Evolutionary conservation across 2,329 filamentous ascomycete genomes (phyloP).

Genomic region (Colletotrichum caudatum): DNA sequence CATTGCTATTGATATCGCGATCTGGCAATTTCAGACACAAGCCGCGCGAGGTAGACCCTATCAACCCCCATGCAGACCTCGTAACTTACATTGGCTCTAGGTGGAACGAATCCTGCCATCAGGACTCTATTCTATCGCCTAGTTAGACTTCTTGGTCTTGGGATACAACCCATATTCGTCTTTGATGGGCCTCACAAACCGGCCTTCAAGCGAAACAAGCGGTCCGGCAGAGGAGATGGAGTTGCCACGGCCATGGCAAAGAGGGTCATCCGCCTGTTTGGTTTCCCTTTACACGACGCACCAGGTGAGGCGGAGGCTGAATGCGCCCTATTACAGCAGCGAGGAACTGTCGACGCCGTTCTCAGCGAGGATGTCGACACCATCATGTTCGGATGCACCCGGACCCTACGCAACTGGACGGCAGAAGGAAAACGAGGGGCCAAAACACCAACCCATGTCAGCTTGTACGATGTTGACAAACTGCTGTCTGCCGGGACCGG

Average conservation of each 20-base stretch:
- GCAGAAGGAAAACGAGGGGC: slow-evolving; percentile 73
- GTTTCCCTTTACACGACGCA: slow-evolving; percentile 85
- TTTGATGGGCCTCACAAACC: slow-evolving; percentile 91
- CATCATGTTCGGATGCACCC: slow-evolving; percentile 92
- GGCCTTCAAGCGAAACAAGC: slow-evolving; percentile 88
- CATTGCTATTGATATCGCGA: slow-evolving; percentile 92
- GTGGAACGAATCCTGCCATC: slow-evolving; percentile 89
- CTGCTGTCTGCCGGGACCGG: slow-evolving; percentile 60
- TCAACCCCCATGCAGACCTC: not conserved
- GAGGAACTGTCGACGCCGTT: slow-evolving; percentile 90
- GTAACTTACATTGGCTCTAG: slow-evolving; percentile 51
- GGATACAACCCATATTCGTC: slow-evolving; percentile 89
- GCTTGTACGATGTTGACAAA: slow-evolving; percentile 76
- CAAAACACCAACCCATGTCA: slow-evolving; percentile 86
- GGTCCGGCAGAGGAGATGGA: slow-evolving; percentile 72
- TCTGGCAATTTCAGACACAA: slow-evolving; percentile 97
- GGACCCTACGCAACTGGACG: slow-evolving; percentile 86
- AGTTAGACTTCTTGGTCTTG: slow-evolving; percentile 78
- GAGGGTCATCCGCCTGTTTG: slow-evolving; percentile 85
- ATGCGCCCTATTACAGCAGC: slow-evolving; percentile 85
- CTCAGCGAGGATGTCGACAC: slow-evolving; percentile 97
- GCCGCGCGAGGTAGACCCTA: slow-evolving; percentile 73
- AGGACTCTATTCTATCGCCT: slow-evolving; percentile 94
- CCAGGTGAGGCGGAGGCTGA: slow-evolving; percentile 97
- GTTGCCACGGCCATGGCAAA: slow-evolving; percentile 83